These are phyloP conservation scores for Saccharomycopsis sp. DNA, from an alignment of 805 yeast genomes.

Conservation along the genomic window DNA sequence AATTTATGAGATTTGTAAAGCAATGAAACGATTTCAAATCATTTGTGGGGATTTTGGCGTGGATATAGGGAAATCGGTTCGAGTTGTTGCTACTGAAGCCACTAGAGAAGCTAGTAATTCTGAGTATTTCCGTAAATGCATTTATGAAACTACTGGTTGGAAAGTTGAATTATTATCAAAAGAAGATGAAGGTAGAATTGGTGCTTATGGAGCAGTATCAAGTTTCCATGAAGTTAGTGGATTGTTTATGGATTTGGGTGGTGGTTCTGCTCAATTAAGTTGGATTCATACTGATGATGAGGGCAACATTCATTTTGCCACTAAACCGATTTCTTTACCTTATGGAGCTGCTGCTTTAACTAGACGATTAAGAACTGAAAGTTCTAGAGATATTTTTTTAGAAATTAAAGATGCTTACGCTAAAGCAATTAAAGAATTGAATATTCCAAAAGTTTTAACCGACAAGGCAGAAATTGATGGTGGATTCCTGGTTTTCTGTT, in stretches of 20 bases:
- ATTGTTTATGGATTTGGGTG: constrained; percentile 66
- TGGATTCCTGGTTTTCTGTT: constrained; percentile 57
- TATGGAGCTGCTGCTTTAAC: constrained; percentile 70
- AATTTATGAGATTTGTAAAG: constrained; percentile 51
- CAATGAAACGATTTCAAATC: constrained; percentile 59
- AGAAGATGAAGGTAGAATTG: constrained; percentile 60
- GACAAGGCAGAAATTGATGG: constrained; percentile 47
- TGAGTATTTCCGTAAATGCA: constrained; percentile 47
- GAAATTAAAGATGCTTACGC: constrained; percentile 49
- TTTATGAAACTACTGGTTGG: constrained; percentile 59
- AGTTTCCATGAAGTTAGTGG: constrained; percentile 63
- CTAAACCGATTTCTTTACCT: constrained; percentile 56
- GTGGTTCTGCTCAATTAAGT: constrained; percentile 61
- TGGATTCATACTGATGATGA: constrained; percentile 51
- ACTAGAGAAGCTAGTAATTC: constrained; percentile 64
- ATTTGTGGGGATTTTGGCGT: constrained; percentile 75
- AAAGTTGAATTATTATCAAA: constrained; percentile 51
- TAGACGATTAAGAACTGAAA: constrained; percentile 45
- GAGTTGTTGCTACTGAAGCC: constrained; percentile 70
- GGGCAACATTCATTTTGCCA: constrained; percentile 49
- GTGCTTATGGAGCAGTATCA: constrained; percentile 69
- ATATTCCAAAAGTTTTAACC: constrained; percentile 44
- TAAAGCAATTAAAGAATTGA: constrained; percentile 43
- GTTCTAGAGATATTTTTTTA: constrained; percentile 38
- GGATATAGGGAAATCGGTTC: constrained; percentile 44